Percentiles rank a stretch among this genome's conserved stretches.
phyloP scores from a whole-genome alignment of 441 rosid genomes.

The Hura crepitans region DNA sequence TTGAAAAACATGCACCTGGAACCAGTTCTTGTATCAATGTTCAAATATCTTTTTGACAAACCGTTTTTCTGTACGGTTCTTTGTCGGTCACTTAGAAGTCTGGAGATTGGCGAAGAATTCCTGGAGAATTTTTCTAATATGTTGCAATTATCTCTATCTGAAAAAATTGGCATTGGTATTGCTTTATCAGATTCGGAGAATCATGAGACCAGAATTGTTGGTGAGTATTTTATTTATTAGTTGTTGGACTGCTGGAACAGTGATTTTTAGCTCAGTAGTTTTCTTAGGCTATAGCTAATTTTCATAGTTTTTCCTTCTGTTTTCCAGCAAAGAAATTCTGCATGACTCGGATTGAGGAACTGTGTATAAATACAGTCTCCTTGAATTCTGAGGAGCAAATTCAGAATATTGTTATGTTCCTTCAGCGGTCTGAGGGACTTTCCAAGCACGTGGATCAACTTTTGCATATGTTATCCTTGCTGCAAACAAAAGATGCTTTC shows the following conservation, averaged over 20 bases:
- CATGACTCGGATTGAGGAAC: slow-evolving; percentile 60
- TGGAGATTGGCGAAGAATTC: slow-evolving; percentile 46
- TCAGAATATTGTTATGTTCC: slow-evolving; percentile 70
- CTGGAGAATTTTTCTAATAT: slow-evolving; percentile 48
- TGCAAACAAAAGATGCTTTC: slow-evolving; percentile 49
- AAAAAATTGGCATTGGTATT: slow-evolving; percentile 69
- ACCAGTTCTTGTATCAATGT: slow-evolving; percentile 46
- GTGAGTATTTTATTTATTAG: slow-evolving; percentile 32
- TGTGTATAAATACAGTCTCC: slow-evolving; percentile 49
- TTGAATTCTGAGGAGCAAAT: slow-evolving; percentile 61
- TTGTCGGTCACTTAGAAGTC: slow-evolving; percentile 51
- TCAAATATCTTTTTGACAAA: slow-evolving; percentile 52
- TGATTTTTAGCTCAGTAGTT: slow-evolving; percentile 11
- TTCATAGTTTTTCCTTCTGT: slow-evolving; percentile 4
- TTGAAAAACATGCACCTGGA: slow-evolving; percentile 42
- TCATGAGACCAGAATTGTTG: slow-evolving; percentile 46
- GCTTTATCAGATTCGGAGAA: slow-evolving; percentile 64
- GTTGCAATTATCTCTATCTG: slow-evolving; percentile 53
- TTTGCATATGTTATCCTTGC: slow-evolving; percentile 61
- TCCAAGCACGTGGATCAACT: slow-evolving; percentile 67
- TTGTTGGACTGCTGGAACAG: slow-evolving; percentile 6
- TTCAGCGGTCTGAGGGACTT: slow-evolving; percentile 65
- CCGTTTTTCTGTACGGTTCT: slow-evolving; percentile 64
- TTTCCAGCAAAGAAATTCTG: slow-evolving; percentile 67
- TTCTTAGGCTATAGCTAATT: background rate